These are phyloP conservation scores for Rutstroemia sydowiana DNA, from an alignment of 2,329 filamentous ascomycete genomes.

Conservation along the genomic window DNA sequence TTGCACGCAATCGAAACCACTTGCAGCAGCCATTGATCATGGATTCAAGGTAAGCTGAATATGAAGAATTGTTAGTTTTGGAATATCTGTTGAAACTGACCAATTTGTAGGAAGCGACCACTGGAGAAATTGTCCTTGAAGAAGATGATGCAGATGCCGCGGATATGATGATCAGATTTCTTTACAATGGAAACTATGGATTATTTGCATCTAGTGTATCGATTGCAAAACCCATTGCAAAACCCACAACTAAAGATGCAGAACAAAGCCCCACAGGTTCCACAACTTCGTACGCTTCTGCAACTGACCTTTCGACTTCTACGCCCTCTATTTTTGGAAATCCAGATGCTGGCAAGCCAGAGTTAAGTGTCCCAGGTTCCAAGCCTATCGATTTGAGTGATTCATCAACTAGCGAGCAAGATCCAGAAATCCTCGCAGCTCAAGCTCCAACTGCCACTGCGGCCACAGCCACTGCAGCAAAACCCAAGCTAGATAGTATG, in stretches of 20 bases:
- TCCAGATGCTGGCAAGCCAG: too few relatives aligned
- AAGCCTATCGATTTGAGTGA: too few relatives aligned
- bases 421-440: background rate
- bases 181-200: conserved; percentile 1
- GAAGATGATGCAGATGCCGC: conserved; percentile 11
- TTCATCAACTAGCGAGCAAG: too few relatives aligned
- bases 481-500: too few relatives aligned
- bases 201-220: background rate
- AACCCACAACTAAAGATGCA: background rate
- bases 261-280: background rate
- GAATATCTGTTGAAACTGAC: background rate
- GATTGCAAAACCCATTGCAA: background rate
- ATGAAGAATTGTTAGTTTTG: too few relatives aligned
- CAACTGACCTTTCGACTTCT: background rate
- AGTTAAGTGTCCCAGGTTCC: too few relatives aligned
- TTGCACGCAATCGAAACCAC: conserved; percentile 16
- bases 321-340: background rate
- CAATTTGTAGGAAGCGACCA: conserved; percentile 5
- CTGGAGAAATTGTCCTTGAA: conserved; percentile 6
- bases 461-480: background rate
- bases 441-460: background rate
- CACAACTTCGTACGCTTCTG: background rate
- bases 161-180: conserved; percentile 9
- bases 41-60: conserved; percentile 7
- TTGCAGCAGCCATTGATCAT: conserved; percentile 15